Base-by-base conservation (phyloP, 73 alveolate genomes). In the Durusdinium trenchii region DNA sequence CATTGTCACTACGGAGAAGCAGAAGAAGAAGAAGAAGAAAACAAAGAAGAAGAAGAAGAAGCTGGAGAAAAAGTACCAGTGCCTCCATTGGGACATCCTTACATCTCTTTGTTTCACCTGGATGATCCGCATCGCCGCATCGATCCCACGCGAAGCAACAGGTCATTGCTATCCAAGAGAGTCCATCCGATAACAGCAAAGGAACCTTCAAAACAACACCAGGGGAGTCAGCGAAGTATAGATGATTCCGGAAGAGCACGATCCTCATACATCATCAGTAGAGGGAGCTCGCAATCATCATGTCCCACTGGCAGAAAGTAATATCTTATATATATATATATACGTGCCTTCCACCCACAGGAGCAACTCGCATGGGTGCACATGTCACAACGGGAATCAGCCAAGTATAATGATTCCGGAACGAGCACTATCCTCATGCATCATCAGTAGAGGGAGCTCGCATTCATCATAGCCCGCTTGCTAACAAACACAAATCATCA, bases 391-490 rank as follows among this genome's bases (percentile, higher is more conserved):
- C 23, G 23, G 23, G 69, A 57, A 57, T 67, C 96, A 50, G 87
- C 96, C 43, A 67, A 73, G 38, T 47, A 64, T 45, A 38, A 23
- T 90, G 96, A 90, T 90, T 90, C 96, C 96, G 96, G 96, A 62
- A 23, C 45, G 86, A 90, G 96, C 96, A 45, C 45, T n/a, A 32
- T 90, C 96, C 69, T 36, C 96, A 90, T 38, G 35, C 36, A 35
- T n/a, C 73, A 9, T 90, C 96, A 42, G 96, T 61, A 90, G 96
- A 90, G 96, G 96, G 96, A 90, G 96, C 96, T 90, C 95, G 42
- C 62, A 51, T 64, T 90, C 96, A 75, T 90, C 86, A 75, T 38
- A 30, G 96, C 96, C 52, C 32, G n/a, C 38, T 9, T 51, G 28
- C 30, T 35, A 6, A 84, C 50, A 50, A n/a, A 9, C 60, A 16